A percentile compares a stretch with the other conserved stretches of the same genome.
These are phyloP conservation scores for Penicillium bialowiezense DNA, from an alignment of 495 filamentous ascomycete species.

Conservation along the genomic window DNA sequence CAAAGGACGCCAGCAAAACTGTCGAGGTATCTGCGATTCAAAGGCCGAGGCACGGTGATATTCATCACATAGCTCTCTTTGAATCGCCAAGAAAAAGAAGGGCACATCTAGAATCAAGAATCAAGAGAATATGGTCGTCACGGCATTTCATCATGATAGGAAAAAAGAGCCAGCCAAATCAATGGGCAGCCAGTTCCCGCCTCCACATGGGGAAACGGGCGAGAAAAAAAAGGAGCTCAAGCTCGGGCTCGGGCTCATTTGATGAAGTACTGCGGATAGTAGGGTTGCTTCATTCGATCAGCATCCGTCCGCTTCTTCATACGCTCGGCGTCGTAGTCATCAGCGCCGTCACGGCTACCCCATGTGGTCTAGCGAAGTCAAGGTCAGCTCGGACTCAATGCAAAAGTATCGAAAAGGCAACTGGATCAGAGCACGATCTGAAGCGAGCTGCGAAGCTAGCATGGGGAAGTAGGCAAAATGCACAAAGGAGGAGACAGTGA, in stretches of 20 bases:
- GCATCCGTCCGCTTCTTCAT: constrained; percentile 50
- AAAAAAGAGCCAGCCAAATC: constrained; percentile 2
- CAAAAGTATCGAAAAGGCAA: background rate
- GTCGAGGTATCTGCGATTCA: background rate
- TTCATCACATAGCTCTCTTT: too few relatives aligned
- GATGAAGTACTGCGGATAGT: constrained; percentile 30
- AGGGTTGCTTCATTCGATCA: constrained; percentile 38
- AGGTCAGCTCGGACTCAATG: constrained; percentile 11
- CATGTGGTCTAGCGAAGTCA: constrained; percentile 47
- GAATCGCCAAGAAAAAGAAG: background rate
- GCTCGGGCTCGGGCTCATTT: constrained; percentile 18
- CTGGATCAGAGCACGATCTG: background rate
- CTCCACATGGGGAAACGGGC: background rate
- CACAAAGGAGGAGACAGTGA: constrained; percentile 24
- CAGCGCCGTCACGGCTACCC: constrained; percentile 58
- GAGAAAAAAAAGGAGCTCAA: too few relatives aligned
- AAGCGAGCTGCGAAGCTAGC: constrained; percentile 4
- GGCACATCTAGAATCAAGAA: constrained; percentile 29
- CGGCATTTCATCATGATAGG: constrained; percentile 40
- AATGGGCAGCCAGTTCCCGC: background rate
- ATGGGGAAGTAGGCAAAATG: constrained; percentile 25
- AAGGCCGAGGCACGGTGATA: background rate
- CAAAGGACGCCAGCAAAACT: background rate
- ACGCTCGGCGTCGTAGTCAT: constrained; percentile 54
- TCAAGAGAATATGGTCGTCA: constrained; percentile 25